Conservation (phyloP, 768 basidiomycete species). For the Agaricus subrufescens region DNA sequence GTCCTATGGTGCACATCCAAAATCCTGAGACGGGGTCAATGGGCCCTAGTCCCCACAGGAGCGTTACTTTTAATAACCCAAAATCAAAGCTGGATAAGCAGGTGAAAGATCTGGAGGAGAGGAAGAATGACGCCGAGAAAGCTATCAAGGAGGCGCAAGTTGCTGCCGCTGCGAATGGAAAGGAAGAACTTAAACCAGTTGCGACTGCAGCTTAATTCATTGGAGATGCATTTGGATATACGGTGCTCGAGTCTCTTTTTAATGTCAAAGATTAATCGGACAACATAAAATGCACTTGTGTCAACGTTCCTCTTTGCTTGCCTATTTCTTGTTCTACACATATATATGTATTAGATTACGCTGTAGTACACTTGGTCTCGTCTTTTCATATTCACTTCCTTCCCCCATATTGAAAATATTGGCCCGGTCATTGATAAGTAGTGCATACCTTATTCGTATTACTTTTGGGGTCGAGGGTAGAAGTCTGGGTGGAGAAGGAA, state of each 20-base stretch:
- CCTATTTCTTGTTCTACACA: neutral
- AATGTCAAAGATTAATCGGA: neutral
- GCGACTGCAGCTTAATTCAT: slow-evolving; percentile 35
- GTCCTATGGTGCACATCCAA: slow-evolving; percentile 56
- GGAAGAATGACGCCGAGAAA: slow-evolving; percentile 63
- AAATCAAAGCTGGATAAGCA: slow-evolving; percentile 23
- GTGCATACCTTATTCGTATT: neutral
- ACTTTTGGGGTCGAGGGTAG: neutral
- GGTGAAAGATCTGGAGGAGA: slow-evolving; percentile 39
- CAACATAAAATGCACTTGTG: neutral
- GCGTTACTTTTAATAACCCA: slow-evolving; percentile 63
- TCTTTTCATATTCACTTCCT: neutral
- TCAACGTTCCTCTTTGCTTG: neutral
- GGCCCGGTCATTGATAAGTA: neutral
- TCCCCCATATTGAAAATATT: neutral
- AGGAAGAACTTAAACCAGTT: slow-evolving; percentile 54
- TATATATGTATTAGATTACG: slow-evolving; percentile 13
- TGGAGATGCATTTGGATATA: too few relatives aligned
- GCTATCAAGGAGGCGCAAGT: slow-evolving; percentile 39
- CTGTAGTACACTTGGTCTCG: slow-evolving; percentile 18
- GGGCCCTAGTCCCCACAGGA: slow-evolving; percentile 62
- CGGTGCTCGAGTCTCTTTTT: neutral
- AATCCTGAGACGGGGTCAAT: slow-evolving; percentile 66
- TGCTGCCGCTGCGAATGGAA: slow-evolving; percentile 60
- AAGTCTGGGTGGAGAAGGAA: neutral